Base-by-base conservation (phyloP, 2,329 filamentous ascomycete species). In the Zasmidium angulare region DNA sequence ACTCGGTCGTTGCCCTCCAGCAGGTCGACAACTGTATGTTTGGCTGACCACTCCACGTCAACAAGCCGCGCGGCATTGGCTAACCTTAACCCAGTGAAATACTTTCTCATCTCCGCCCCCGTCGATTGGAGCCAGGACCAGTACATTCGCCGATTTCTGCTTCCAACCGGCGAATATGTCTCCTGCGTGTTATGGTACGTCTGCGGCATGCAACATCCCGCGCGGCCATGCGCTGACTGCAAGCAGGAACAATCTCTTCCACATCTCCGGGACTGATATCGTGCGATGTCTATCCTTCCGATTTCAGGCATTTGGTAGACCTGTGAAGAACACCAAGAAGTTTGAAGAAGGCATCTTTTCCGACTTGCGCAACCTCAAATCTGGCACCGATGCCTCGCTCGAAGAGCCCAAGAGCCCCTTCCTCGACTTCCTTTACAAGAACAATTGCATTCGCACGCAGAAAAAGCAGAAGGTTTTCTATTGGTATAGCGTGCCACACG, bases 401-500 rank as follows among this genome's bases (percentile, higher is more conserved):
- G 95, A 99, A 79, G 95, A 99, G 81, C 95, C 95, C 57, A 99
- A 99, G 84, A 98, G 93, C 79, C 89, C 90, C 1, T 99, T 99
- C 79, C 85, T 99, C 63, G 95, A 99, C 78, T 99, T 98, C 76
- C 84, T 99, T 48, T 99, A 99, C 86, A 99, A 99, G 85, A 99
- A 99, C 85, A 99, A 99, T 82, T 99, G 95, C 84, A 99, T 99
- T 70, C 89, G 95, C 69, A 99, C 95, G 40, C 95, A 99, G 78
- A 99, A 99, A 87, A 99, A 99, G 84, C 95, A 99, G 75, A 99
- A 99, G 83, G 95, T 99, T 66, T 99, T 99, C 74, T 99, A 98
- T 81, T 99, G 95, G 95, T 99, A 98, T 80, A 97, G 93, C 80
- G 95, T 99, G 50, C 95, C 95, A 1, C 95, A 99, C 76, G 95